phyloP scores from a whole-genome alignment of 352 stramenopile genomes.

The Thalassiosira mediterranea region DNA sequence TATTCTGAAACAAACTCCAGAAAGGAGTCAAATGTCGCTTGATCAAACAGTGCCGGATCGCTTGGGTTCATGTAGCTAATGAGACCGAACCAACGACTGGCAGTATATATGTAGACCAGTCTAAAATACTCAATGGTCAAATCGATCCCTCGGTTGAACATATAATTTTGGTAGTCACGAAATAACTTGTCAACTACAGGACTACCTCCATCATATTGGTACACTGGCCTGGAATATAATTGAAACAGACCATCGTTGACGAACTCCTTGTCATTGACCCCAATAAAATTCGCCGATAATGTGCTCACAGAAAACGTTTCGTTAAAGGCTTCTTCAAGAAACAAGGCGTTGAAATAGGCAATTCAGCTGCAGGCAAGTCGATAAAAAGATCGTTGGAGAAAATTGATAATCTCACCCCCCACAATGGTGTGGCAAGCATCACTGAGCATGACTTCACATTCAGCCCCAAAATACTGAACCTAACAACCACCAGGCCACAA shows the following conservation, averaged over 20 bases:
- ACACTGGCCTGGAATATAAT: conserved; percentile 11
- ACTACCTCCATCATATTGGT: neutral
- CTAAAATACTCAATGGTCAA: no score
- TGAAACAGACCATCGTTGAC: neutral
- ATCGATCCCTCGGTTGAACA: no score
- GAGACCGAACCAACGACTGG: no score
- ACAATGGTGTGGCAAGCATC: conserved; percentile 22
- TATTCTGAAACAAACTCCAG: no score
- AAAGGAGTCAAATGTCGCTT: no score
- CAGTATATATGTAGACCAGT: no score
- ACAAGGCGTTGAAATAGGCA: neutral
- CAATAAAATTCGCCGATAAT: neutral
- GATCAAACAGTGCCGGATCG: no score
- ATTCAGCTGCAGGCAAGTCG: neutral
- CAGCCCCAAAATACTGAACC: conserved; percentile 1
- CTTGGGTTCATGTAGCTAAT: no score
- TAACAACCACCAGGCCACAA: no score
- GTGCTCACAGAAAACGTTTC: neutral
- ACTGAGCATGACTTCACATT: conserved; percentile 20
- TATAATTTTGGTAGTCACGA: no score
- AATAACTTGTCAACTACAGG: neutral
- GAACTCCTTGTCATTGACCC: conserved; percentile 3
- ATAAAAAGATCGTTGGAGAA: conserved; percentile 5
- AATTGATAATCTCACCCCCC: conserved; percentile 7
- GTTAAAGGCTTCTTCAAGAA: neutral